These are phyloP conservation scores for Volvox carteri DNA, from an alignment of 163 green algal genomes.

Conservation along the genomic window DNA sequence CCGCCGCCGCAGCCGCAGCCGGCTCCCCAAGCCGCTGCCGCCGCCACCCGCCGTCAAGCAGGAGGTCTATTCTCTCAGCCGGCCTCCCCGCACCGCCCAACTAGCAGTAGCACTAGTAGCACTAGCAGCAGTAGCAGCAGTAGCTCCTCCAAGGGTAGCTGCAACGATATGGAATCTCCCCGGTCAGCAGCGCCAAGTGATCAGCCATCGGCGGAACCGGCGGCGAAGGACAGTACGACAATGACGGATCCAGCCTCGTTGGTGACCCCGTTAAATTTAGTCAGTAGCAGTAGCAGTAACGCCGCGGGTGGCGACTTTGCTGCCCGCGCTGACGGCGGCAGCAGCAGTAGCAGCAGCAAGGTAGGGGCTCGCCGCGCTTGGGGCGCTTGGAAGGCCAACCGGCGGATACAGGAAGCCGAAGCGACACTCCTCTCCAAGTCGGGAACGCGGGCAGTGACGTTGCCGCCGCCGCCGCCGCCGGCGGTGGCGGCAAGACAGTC, in stretches of 20 bases:
- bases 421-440: slow-evolving; percentile 54
- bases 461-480: background rate
- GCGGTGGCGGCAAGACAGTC: background rate
- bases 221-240: background rate
- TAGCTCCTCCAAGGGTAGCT: background rate
- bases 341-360: slow-evolving; percentile 35
- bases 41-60: background rate
- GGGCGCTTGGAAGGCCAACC: slow-evolving; percentile 57
- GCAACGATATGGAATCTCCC: no score
- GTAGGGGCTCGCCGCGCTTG: slow-evolving; percentile 20
- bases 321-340: background rate
- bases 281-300: no score
- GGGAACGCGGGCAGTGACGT: background rate
- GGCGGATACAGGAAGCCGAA: slow-evolving; percentile 41
- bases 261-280: slow-evolving; percentile 5
- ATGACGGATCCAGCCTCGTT: background rate
- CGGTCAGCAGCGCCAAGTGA: no score
- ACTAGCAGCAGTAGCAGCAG: background rate
- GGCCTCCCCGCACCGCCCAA: background rate
- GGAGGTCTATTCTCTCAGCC: background rate
- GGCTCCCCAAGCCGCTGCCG: background rate
- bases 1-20: background rate
- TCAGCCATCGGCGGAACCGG: background rate
- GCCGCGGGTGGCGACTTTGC: background rate
- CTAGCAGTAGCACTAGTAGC: background rate